Evolutionary conservation across 2,329 filamentous ascomycete species (phyloP), one percentile per base, ranked within the genome.

Genomic region (Aspergillus uvarum): DNA sequence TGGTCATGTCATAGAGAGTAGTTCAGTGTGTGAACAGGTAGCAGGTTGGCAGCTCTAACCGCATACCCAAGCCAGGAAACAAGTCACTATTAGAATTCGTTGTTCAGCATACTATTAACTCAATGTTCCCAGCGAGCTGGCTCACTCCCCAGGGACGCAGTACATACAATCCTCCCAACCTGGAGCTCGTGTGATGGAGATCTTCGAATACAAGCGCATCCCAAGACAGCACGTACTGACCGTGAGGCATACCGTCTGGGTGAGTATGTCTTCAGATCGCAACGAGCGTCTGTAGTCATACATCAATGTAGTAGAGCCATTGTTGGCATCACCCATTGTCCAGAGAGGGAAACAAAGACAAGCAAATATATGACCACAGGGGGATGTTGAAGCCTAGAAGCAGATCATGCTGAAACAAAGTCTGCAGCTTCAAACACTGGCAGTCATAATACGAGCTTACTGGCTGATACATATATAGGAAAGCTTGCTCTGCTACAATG

Each of bases 141-240:
- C 29, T 16, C 32, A 48, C 29, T 16, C 24, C 6, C 6, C 22
- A 22, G 21, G 11, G 12, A 16, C 21, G 31, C 21, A 53, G 47
- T 49, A 65, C 66, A 47, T 66, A 68, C 65, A 64, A 50, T 68
- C 66, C 56, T 67, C 67, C 65, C 63, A 67, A 16, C 63, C 60
- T 4, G 67, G 61, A 11, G 60, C 58, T 38, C 54, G 58, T n/a
- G 68, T 69, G 38, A 73, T 67, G 38, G 66, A 58, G 8, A 72
- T 29, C 54, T 72, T 68, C 24, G 70, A 67, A 57, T 70, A 73
- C 44, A 72, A 49, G 26, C 65, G 57, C 59, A 65, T 65, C 5
- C 53, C 56, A 8, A 68, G 58, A 48, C 62, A 67, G 21, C 62
- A 38, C 4, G 65, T 64, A 44, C 64, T 65, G n/a, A 65, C 51